These are phyloP conservation scores for Anisodus tanguticus DNA, from an alignment of 257 asterid species.

Conservation along the genomic window DNA sequence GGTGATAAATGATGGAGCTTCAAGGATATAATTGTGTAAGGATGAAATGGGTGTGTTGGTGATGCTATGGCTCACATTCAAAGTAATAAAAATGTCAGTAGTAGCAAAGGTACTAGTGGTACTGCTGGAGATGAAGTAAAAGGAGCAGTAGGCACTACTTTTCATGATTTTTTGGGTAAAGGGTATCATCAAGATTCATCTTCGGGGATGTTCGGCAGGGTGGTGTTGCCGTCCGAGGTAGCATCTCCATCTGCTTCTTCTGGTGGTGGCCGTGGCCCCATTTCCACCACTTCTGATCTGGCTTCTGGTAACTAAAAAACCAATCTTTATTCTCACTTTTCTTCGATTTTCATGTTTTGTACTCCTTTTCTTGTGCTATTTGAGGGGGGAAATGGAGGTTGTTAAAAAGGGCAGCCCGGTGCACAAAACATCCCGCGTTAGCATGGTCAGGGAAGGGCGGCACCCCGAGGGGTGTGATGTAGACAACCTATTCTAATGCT, in stretches of 20 bases:
- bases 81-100: conserved; percentile 40
- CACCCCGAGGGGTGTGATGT: too few relatives aligned
- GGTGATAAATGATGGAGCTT: conserved; percentile 31
- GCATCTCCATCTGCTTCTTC: conserved; percentile 64
- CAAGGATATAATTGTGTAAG: background rate
- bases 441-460: too few relatives aligned
- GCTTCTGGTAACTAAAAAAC: conserved; percentile 64
- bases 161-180: conserved; percentile 88
- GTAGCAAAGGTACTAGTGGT: conserved; percentile 40
- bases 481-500: too few relatives aligned
- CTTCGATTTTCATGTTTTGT: background rate
- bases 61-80: conserved; percentile 76
- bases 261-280: conserved; percentile 52
- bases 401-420: background rate
- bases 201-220: conserved; percentile 46
- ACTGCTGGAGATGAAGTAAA: conserved; percentile 47
- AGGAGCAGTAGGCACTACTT: conserved; percentile 46
- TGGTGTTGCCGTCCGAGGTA: conserved; percentile 52
- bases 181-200: conserved; percentile 55
- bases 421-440: too few relatives aligned
- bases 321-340: conserved; percentile 12
- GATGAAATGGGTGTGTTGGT: conserved; percentile 12
- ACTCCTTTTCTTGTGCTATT: conserved; percentile 7
- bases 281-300: conserved; percentile 74
- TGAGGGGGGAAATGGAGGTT: background rate